phyloP scores from a whole-genome alignment of 2,329 filamentous ascomycete species.

The Gnomoniopsis smithogilvyi region DNA sequence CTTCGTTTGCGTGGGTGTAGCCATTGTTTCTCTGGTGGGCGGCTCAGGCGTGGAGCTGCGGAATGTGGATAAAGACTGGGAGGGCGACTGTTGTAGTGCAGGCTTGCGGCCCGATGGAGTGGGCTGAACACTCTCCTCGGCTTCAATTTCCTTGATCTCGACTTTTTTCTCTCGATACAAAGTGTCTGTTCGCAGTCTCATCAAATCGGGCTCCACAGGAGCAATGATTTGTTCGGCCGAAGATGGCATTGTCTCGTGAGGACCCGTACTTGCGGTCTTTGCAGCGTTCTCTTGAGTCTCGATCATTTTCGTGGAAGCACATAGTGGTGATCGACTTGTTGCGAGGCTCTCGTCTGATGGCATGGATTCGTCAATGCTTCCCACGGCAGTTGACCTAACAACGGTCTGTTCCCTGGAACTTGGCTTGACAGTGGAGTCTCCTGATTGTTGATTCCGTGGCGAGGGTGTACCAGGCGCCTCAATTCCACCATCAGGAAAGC shows the following conservation, averaged over 20 bases:
- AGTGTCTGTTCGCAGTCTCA: not conserved
- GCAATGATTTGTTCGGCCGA: not conserved
- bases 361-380: not conserved
- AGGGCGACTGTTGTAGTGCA: not conserved
- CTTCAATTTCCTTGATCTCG: not conserved
- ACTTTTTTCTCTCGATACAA: not conserved
- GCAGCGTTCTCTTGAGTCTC: not conserved
- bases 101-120: not conserved
- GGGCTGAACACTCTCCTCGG: not conserved
- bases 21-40: not conserved
- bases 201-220: not conserved
- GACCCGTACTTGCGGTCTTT: not conserved
- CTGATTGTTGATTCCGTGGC: constrained; percentile 16
- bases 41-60: constrained; percentile 1
- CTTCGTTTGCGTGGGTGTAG: not conserved
- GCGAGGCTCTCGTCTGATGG: not conserved
- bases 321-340: not conserved
- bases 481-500: constrained; percentile 24
- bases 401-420: not conserved
- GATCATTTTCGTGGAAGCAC: not conserved
- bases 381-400: not conserved
- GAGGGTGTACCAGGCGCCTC: constrained; percentile 22
- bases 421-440: not conserved
- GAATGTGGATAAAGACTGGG: not conserved
- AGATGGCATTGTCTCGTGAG: not conserved